A percentile compares a stretch with the other conserved stretches of the same genome.
Evolutionary conservation across 2,329 filamentous ascomycete species (phyloP).

Genomic region (Xylariales sp.): DNA sequence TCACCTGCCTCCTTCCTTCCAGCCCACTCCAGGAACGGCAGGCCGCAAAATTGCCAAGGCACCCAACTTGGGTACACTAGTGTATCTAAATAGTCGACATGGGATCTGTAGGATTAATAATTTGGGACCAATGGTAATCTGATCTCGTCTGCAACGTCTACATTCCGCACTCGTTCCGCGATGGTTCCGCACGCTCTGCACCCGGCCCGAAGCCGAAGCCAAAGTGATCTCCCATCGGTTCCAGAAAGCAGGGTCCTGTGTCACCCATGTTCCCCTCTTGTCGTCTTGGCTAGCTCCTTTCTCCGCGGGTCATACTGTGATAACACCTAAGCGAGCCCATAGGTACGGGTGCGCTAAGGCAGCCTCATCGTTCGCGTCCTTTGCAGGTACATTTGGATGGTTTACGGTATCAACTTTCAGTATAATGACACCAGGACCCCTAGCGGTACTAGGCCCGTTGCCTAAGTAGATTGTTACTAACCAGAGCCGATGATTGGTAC

Average conservation of each 20-base stretch:
- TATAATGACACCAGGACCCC: too few species aligned
- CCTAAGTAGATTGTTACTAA: too few species aligned
- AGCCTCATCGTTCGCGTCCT: neutral
- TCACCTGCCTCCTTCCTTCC: conserved; percentile 13
- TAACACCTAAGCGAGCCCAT: neutral
- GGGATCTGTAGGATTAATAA: neutral
- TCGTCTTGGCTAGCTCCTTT: conserved; percentile 13
- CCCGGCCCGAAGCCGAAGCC: neutral
- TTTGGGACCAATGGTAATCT: neutral
- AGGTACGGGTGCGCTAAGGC: neutral
- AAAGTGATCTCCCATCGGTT: neutral
- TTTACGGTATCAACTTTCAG: too few species aligned
- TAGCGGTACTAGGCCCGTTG: too few species aligned
- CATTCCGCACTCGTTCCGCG: too few species aligned
- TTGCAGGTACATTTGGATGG: neutral
- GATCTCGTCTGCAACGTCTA: neutral
- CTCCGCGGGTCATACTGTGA: conserved; percentile 8
- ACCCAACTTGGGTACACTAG: neutral
- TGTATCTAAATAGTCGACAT: neutral
- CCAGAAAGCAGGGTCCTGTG: conserved; percentile 2
- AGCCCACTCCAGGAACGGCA: conserved; percentile 11
- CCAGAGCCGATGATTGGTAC: too few species aligned
- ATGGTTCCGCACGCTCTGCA: neutral
- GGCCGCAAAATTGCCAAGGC: conserved; percentile 12
- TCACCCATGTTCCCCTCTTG: neutral